A percentile compares a stretch with the other conserved stretches of the same genome.
phyloP scores from a whole-genome alignment of 768 basidiomycete species.

The Lactifluus hygrophoroides region DNA sequence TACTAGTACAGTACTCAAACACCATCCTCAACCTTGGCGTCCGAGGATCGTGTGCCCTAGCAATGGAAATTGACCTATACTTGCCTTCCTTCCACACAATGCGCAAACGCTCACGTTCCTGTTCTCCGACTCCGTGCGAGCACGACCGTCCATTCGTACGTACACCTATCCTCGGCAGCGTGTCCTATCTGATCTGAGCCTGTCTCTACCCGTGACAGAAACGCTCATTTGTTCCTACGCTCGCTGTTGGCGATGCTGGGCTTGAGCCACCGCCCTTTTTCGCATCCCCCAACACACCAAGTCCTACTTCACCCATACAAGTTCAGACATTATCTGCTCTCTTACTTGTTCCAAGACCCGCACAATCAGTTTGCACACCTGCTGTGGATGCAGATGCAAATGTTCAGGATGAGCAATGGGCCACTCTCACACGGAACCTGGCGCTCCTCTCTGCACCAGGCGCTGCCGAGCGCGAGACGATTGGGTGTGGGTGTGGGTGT shows the following conservation, averaged over 20 bases:
- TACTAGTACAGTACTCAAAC: not conserved
- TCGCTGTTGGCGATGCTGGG: conserved; percentile 30
- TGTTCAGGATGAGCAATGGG: conserved; percentile 54
- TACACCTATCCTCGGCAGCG: not conserved
- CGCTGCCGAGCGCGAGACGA: not conserved
- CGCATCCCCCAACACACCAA: conserved; percentile 15
- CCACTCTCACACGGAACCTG: conserved; percentile 56
- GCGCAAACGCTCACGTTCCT: conserved; percentile 25
- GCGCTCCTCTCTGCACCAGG: conserved; percentile 32
- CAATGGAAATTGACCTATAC: conserved; percentile 53
- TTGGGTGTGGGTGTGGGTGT: not conserved
- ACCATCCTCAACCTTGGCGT: not conserved
- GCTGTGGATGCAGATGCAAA: conserved; percentile 15
- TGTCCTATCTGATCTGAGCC: not conserved
- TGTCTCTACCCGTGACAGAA: conserved; percentile 36
- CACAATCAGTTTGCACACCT: not conserved
- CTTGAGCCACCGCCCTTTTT: conserved; percentile 11
- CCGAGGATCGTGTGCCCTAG: not conserved
- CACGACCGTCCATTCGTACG: conserved; percentile 50
- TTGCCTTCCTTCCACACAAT: conserved; percentile 34
- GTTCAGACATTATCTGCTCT: not conserved
- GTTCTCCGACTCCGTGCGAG: conserved; percentile 26
- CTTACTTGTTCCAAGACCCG: not conserved
- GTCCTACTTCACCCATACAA: conserved; percentile 24
- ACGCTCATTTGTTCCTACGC: conserved; percentile 33